phyloP scores from a whole-genome alignment of 169 alveolate species.

The Plasmodium gallinaceum region DNA sequence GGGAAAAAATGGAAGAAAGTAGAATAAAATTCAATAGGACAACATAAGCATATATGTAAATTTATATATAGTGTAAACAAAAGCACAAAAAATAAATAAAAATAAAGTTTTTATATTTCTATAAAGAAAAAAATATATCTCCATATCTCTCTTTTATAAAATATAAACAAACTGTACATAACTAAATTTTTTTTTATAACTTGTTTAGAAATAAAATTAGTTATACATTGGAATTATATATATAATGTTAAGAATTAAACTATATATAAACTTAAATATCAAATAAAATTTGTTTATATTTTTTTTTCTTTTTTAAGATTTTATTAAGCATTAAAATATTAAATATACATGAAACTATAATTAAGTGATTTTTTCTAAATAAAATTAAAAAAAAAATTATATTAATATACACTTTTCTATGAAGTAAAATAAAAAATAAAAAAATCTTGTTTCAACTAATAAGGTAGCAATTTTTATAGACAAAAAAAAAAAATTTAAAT shows the following conservation, averaged over 20 bases:
- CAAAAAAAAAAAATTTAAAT: conserved; percentile 5
- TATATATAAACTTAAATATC: not conserved
- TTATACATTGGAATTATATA: too few species aligned
- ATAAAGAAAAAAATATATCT: too few species aligned
- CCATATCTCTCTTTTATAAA: too few species aligned
- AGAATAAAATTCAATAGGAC: too few species aligned
- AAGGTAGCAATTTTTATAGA: conserved; percentile 16
- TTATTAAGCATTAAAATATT: conserved; percentile 17
- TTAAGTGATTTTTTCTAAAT: conserved; percentile 10
- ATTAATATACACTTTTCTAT: conserved; percentile 30
- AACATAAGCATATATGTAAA: too few species aligned
- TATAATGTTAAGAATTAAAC: not conserved
- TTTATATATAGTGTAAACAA: too few species aligned
- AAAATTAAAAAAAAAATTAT: not conserved
- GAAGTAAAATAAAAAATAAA: conserved; percentile 10
- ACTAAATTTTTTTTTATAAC: too few species aligned
- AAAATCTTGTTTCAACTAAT: conserved; percentile 6
- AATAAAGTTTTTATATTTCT: too few species aligned
- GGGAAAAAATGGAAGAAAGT: too few species aligned
- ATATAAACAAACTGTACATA: too few species aligned
- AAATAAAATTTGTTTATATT: not conserved
- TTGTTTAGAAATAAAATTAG: too few species aligned
- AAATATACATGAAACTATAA: conserved; percentile 5
- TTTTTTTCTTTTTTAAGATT: not conserved
- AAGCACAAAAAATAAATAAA: too few species aligned